These are phyloP conservation scores for Aspergillus bombycis DNA, from an alignment of 2,329 filamentous ascomycete species.

Conservation along the genomic window DNA sequence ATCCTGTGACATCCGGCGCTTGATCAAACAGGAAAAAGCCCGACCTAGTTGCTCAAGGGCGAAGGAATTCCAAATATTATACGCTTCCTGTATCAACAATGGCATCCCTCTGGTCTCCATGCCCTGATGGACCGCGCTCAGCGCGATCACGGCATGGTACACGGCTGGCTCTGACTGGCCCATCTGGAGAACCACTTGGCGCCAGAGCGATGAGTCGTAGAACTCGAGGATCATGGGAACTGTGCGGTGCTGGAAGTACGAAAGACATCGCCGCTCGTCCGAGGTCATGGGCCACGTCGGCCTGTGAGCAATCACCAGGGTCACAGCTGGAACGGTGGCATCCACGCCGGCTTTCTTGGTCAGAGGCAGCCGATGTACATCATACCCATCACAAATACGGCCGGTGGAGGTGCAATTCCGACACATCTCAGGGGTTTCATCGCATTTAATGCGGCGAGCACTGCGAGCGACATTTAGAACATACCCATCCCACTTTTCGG, in stretches of 20 bases:
- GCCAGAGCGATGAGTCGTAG: constrained; percentile 15
- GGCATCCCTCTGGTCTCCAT: not conserved
- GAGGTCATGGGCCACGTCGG: not conserved
- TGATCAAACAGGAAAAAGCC: constrained; percentile 7
- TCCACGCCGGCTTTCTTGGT: not conserved
- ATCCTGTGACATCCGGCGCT: constrained; percentile 17
- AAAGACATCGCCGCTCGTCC: constrained; percentile 5
- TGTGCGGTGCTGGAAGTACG: not conserved
- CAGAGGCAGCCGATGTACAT: not conserved
- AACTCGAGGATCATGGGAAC: constrained; percentile 1
- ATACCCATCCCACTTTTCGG: too few relatives aligned
- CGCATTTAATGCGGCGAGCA: not conserved
- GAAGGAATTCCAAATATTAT: not conserved
- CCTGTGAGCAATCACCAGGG: not conserved
- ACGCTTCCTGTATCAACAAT: not conserved
- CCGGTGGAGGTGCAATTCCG: not conserved
- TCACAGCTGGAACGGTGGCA: not conserved
- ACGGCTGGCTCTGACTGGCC: constrained; percentile 20
- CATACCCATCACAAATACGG: constrained; percentile 1
- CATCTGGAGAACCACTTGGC: constrained; percentile 15
- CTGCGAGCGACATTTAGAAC: not conserved
- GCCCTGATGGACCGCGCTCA: constrained; percentile 19
- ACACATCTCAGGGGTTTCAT: not conserved
- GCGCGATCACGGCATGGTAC: constrained; percentile 19
- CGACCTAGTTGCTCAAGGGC: constrained; percentile 4